phyloP scores from a whole-genome alignment of 345 rosid species.

The Odontarrhena argentea region DNA sequence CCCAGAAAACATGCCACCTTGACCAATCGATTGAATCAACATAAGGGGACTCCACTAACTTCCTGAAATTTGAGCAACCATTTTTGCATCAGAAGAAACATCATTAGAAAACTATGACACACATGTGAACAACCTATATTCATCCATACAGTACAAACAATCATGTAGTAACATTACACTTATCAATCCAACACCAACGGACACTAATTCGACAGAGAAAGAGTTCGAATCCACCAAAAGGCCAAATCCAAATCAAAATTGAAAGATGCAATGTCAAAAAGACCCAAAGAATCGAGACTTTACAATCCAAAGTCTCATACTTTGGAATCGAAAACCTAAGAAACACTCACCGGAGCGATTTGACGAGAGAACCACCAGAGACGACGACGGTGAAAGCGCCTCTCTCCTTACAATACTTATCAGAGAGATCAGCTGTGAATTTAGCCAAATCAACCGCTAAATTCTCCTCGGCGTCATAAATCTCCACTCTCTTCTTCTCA shows the following conservation, averaged over 20 bases:
- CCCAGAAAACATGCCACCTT: conserved; percentile 93
- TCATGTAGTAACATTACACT: not conserved
- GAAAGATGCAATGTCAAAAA: not conserved
- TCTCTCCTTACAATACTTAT: conserved; percentile 63
- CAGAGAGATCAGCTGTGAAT: conserved; percentile 67
- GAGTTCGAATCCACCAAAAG: not conserved
- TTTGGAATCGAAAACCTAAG: not conserved
- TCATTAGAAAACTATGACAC: not conserved
- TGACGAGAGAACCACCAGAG: conserved; percentile 82
- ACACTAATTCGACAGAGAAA: not conserved
- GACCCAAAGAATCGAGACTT: not conserved
- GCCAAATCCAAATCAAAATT: not conserved
- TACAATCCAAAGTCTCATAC: not conserved
- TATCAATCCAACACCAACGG: not conserved
- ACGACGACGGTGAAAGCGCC: conserved; percentile 75
- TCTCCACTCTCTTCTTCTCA: conserved; percentile 51
- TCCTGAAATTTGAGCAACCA: conserved; percentile 46
- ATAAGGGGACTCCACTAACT: conserved; percentile 60
- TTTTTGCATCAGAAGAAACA: not conserved
- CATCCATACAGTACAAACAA: not conserved
- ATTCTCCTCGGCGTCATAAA: conserved; percentile 63
- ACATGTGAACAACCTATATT: conserved; percentile 1
- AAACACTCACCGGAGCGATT: conserved; percentile 60
- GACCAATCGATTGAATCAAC: conserved; percentile 82
- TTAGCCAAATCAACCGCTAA: conserved; percentile 64